phyloP scores from a whole-genome alignment of 331 rosid genomes.

The Spiraea crenata region DNA sequence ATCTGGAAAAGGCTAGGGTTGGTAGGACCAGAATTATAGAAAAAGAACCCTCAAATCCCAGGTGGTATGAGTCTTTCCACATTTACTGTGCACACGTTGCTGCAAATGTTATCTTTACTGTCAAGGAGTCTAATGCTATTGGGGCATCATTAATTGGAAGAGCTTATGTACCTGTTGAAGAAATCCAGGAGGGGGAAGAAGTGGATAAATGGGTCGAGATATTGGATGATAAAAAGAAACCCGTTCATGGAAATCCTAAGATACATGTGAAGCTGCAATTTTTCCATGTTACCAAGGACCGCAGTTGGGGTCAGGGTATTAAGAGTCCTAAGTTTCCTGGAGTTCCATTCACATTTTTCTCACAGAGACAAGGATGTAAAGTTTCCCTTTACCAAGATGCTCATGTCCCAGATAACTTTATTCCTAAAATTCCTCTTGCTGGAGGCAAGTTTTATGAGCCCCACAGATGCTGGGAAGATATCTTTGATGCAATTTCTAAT shows the following conservation, averaged over 20 bases:
- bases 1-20: constrained; percentile 95
- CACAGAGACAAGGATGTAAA: constrained; percentile 86
- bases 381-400: constrained; percentile 93
- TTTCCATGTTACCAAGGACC: constrained; percentile 73
- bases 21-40: constrained; percentile 88
- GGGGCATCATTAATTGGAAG: constrained; percentile 97
- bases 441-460: constrained; percentile 75
- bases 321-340: constrained; percentile 85
- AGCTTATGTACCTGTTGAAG: constrained; percentile 78
- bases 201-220: constrained; percentile 82
- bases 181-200: constrained; percentile 71
- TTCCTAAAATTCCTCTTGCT: constrained; percentile 80
- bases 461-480: constrained; percentile 96
- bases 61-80: constrained; percentile 93
- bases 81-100: constrained; percentile 89
- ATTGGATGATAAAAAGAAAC: constrained; percentile 59
- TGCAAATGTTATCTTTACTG: constrained; percentile 72
- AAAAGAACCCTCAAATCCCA: constrained; percentile 65
- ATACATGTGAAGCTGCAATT: constrained; percentile 86
- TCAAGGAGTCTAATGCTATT: constrained; percentile 87
- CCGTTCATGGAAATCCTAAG: constrained; percentile 63
- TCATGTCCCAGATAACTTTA: constrained; percentile 83
- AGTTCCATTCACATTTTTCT: constrained; percentile 81
- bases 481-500: constrained; percentile 81
- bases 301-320: constrained; percentile 73